These are phyloP conservation scores for Eutypella sp. DNA, from an alignment of 2,329 filamentous ascomycete genomes.

Conservation along the genomic window DNA sequence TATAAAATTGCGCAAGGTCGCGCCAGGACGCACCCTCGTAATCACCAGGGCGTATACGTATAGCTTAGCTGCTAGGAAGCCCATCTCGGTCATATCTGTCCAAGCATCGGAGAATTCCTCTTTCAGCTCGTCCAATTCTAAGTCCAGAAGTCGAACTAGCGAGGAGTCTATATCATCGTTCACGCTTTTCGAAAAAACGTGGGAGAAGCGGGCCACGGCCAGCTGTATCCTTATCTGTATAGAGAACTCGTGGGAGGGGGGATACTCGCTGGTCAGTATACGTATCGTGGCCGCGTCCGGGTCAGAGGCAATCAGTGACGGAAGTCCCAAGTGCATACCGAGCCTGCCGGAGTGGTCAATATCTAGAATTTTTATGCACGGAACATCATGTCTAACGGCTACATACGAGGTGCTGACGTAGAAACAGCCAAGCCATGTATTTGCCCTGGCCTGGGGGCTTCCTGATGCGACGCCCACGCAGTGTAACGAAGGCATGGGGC, in stretches of 20 bases:
- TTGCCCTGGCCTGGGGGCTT: conserved; percentile 16
- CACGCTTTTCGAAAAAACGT: conserved; percentile 19
- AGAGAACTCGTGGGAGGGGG: conserved; percentile 19
- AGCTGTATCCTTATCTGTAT: conserved; percentile 21
- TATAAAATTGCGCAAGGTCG: conserved; percentile 18
- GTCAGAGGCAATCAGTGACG: conserved; percentile 20
- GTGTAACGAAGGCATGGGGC: conserved; percentile 12
- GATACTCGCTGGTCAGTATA: conserved; percentile 15
- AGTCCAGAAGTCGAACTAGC: conserved; percentile 24
- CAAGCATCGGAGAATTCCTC: conserved; percentile 19
- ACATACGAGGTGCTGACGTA: conserved; percentile 25
- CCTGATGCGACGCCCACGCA: conserved; percentile 12
- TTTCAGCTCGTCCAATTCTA: conserved; percentile 21
- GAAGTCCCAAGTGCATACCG: conserved; percentile 25
- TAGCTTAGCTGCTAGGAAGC: conserved; percentile 22
- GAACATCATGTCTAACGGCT: background rate
- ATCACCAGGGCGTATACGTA: conserved; percentile 25
- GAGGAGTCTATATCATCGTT: conserved; percentile 23
- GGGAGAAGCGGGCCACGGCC: conserved; percentile 20
- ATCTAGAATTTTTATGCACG: background rate
- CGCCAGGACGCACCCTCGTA: conserved; percentile 12
- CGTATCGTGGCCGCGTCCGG: conserved; percentile 21
- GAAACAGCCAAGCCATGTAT: conserved; percentile 27
- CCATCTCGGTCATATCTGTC: conserved; percentile 18
- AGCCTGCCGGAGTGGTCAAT: conserved; percentile 12